phyloP scores from a whole-genome alignment of 2,329 filamentous ascomycete species.

The Mollisiaceae sp. region DNA sequence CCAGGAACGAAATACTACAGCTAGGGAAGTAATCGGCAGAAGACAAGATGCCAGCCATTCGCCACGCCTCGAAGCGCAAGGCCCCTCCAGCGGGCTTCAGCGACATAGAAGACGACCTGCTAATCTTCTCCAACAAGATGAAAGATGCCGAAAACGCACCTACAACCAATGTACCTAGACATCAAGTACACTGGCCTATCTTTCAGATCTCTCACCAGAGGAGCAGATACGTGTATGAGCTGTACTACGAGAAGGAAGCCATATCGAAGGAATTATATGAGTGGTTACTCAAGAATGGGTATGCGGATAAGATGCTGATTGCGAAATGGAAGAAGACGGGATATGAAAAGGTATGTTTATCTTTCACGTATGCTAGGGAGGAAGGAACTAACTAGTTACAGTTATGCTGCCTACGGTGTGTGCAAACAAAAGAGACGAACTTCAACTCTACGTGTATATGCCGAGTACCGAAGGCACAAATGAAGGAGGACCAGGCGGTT shows the following conservation, averaged over 20 bases:
- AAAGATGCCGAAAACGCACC: conserved; percentile 93
- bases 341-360: conserved; percentile 81
- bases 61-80: conserved; percentile 77
- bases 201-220: conserved; percentile 97
- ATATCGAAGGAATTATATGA: conserved; percentile 93
- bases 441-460: conserved; percentile 98
- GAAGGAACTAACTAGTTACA: conserved; percentile 45
- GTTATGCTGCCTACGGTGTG: conserved; percentile 93
- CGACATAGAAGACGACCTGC: conserved; percentile 85
- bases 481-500: conserved; percentile 89
- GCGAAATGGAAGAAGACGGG: conserved; percentile 99
- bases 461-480: conserved; percentile 84
- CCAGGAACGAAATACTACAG: neutral
- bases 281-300: conserved; percentile 94
- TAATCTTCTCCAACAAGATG: conserved; percentile 90
- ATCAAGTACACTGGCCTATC: conserved; percentile 95
- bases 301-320: conserved; percentile 93
- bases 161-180: conserved; percentile 77
- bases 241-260: conserved; percentile 97
- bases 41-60: conserved; percentile 73
- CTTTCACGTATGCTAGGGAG: conserved; percentile 21
- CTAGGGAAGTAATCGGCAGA: neutral
- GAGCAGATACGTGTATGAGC: conserved; percentile 90
- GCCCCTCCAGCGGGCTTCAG: conserved; percentile 85
- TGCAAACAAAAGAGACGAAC: conserved; percentile 99